Percentiles rank a stretch among this genome's conserved stretches.
These are phyloP conservation scores for Magnolia sinica DNA, from an alignment of 164 flowering plant species.

Conservation along the genomic window DNA sequence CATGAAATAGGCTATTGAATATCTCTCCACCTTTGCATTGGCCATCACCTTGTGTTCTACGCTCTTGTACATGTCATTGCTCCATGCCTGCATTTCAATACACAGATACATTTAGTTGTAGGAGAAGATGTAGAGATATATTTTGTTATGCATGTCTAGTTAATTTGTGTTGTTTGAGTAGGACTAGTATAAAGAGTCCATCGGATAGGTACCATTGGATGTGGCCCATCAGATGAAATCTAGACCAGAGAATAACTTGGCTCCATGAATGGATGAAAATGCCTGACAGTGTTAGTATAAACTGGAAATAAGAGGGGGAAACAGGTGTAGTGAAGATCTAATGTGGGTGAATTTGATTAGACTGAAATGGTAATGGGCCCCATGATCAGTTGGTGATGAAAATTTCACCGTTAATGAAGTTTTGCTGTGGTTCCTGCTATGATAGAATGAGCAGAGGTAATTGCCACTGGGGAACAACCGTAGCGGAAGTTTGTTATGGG, in stretches of 20 bases:
- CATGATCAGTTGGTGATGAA: not conserved
- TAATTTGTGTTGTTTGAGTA: not conserved
- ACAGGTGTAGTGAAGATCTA: no score
- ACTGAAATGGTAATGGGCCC: not conserved
- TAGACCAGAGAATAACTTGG: no score
- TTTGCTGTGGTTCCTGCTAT: not conserved
- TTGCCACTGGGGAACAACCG: not conserved
- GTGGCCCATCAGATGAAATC: no score
- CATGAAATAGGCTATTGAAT: slow-evolving; percentile 70
- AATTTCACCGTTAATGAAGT: not conserved
- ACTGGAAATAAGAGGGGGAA: no score
- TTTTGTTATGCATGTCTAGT: not conserved
- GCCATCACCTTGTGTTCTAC: slow-evolving; percentile 76
- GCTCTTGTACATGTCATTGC: slow-evolving; percentile 71
- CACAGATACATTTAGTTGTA: not conserved
- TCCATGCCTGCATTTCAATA: slow-evolving; percentile 60
- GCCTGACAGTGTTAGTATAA: no score
- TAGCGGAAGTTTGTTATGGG: not conserved
- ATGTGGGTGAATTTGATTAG: no score
- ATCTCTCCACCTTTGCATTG: slow-evolving; percentile 53
- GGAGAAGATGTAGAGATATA: not conserved
- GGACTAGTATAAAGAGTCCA: not conserved
- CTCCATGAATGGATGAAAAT: no score
- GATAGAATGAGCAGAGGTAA: not conserved
- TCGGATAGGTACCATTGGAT: not conserved